These are phyloP conservation scores for Populus deltoides DNA, from an alignment of 345 rosid genomes.

Conservation along the genomic window DNA sequence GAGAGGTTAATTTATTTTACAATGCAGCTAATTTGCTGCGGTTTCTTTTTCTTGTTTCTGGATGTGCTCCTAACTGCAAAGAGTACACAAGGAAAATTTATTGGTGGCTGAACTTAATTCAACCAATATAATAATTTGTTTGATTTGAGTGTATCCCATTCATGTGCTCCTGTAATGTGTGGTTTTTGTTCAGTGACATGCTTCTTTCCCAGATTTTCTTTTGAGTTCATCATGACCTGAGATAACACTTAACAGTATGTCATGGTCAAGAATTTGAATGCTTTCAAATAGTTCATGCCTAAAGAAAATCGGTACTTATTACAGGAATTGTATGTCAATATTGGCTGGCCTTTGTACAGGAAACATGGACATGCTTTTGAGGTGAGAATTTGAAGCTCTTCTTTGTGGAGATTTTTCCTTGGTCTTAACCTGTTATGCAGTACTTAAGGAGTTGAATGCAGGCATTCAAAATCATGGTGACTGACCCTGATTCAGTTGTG, in stretches of 20 bases:
- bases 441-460: conserved; percentile 25
- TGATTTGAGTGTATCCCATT: background rate
- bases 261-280: background rate
- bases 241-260: background rate
- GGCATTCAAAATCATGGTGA: conserved; percentile 91
- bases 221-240: background rate
- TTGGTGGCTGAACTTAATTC: background rate
- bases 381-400: conserved; percentile 39
- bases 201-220: background rate
- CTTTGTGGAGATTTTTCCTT: conserved; percentile 1
- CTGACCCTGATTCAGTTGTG: conserved; percentile 86
- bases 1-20: background rate
- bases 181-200: background rate
- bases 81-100: background rate
- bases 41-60: background rate
- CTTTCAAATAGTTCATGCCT: conserved; percentile 2
- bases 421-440: background rate
- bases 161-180: background rate
- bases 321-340: conserved; percentile 79
- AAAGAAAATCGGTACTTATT: conserved; percentile 3
- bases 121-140: background rate
- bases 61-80: background rate
- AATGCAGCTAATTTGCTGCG: background rate
- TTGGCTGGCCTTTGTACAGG: conserved; percentile 94
- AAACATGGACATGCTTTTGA: conserved; percentile 96